Evolutionary conservation across 106 monocot genomes (phyloP).

Genomic region (Platanthera zijinensis): DNA sequence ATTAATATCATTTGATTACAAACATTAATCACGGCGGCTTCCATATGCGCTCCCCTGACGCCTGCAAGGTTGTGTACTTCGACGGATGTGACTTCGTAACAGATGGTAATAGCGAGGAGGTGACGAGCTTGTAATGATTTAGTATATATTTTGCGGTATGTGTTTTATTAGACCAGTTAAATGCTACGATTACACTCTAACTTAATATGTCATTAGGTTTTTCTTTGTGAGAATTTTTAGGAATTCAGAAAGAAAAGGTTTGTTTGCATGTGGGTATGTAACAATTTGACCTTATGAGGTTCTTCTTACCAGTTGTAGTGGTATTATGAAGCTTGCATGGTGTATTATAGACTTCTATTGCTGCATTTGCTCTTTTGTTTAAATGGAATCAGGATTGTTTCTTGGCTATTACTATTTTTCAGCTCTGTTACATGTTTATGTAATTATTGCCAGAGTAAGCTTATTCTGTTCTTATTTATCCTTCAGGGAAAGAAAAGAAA

Average conservation of each 20-base stretch:
- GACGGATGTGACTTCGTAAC: too few species aligned
- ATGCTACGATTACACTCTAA: too few species aligned
- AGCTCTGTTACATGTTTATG: neutral
- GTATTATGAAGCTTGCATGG: neutral
- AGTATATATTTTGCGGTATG: too few species aligned
- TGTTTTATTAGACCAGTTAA: too few species aligned
- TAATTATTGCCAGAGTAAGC: neutral
- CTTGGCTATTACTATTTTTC: neutral
- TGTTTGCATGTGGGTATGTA: neutral
- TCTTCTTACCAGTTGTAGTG: neutral
- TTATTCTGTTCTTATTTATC: neutral
- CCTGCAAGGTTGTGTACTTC: too few species aligned
- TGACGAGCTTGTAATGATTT: too few species aligned
- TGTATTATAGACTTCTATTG: neutral
- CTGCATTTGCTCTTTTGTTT: neutral
- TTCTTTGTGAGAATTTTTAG: neutral
- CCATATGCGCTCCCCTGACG: too few species aligned
- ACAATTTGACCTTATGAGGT: neutral
- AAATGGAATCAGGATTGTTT: neutral
- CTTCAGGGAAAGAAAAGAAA: conserved; percentile 71
- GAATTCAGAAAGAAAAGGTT: neutral
- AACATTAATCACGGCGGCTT: too few species aligned
- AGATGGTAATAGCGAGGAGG: too few species aligned
- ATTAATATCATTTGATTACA: too few species aligned
- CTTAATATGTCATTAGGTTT: neutral